These are phyloP conservation scores for Cyathus striatus DNA, from an alignment of 768 basidiomycete genomes.

Conservation along the genomic window DNA sequence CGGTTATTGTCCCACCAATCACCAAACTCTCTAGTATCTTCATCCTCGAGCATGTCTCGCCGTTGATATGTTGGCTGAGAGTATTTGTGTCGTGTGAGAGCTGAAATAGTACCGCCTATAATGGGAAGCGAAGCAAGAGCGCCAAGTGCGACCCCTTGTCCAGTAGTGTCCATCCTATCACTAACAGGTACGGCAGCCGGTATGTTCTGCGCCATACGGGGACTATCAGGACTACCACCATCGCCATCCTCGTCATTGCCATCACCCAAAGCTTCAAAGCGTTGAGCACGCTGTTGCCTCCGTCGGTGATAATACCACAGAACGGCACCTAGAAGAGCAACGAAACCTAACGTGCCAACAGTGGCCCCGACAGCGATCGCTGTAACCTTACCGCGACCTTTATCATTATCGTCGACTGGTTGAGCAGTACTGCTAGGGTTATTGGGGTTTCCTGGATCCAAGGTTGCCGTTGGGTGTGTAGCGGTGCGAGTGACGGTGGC, in stretches of 20 bases:
- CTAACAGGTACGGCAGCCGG: constrained; percentile 21
- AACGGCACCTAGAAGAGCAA: constrained; percentile 42
- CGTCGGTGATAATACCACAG: constrained; percentile 41
- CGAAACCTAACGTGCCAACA: constrained; percentile 57
- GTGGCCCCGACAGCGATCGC: constrained; percentile 59
- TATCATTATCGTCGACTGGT: constrained; percentile 13
- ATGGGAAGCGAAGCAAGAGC: constrained; percentile 11
- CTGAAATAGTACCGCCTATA: constrained; percentile 21
- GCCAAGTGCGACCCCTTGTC: constrained; percentile 12
- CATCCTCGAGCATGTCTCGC: constrained; percentile 75
- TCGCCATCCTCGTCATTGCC: constrained; percentile 20
- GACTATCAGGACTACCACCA: constrained; percentile 27
- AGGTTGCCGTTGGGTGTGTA: constrained; percentile 15
- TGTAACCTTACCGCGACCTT: constrained; percentile 20
- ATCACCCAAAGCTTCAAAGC: constrained; percentile 21
- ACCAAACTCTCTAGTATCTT: constrained; percentile 56
- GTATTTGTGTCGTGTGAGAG: constrained; percentile 4
- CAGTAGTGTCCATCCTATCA: constrained; percentile 5
- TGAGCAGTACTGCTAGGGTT: constrained; percentile 5
- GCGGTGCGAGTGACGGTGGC: constrained; percentile 4
- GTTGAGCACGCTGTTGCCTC: constrained; percentile 13
- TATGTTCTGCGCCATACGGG: constrained; percentile 23
- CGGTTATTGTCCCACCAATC: constrained; percentile 28
- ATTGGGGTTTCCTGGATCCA: constrained; percentile 10
- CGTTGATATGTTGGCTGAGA: too few species aligned